Evolutionary conservation across 31 red algal genomes (phyloP), one percentile per base, ranked within the genome.

Genomic region (Porphyra umbilicalis): DNA sequence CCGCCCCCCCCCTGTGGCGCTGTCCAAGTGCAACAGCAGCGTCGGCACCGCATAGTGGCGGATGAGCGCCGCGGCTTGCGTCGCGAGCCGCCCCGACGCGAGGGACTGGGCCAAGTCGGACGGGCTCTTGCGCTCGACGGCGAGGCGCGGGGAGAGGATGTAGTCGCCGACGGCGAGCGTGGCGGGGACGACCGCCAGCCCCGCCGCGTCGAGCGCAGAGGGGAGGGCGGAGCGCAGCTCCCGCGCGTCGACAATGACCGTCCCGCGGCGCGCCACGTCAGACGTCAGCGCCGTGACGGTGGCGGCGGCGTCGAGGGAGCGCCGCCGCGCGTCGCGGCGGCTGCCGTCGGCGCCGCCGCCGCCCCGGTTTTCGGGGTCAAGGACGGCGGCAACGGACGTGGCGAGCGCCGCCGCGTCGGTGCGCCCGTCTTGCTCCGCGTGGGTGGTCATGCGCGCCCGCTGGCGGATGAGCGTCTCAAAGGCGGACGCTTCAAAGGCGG

Each of bases 81-180:
- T 88, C 76, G 93, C 96, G 36, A 98, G 74, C 10, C 96, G 86
- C 30, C 96, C 96, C 77, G 93, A 93, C 37, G 68, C 79, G 40
- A 98, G 89, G 11, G 96, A 98, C 20, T 83, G 83, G 32, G 83
- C 85, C 35, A 98, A 81, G 77, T 98, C 96, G 75, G 93, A 83
- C 11, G 95, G 83, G 4, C 86, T 91, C 78, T 98, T 98, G 78
- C 96, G 93, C 85, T 98, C 96, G 39, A 98, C 92, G 25, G 85
- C 88, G 76, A 98, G 90, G 31, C 83, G 83, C 83, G 83, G 87
- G 20, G 89, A 91, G 39, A 98, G 79, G 34, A 98, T 85, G 77
- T 95, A 98, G 46, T 98, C 96, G 15, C 90, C 96, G 36, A 95
- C 89, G 77, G 88, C 85, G 39, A 98, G 84, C 38, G 96, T 98